Evolutionary conservation across 306 rosid genomes (phyloP).

Genomic region (Cucurbita moschata): DNA sequence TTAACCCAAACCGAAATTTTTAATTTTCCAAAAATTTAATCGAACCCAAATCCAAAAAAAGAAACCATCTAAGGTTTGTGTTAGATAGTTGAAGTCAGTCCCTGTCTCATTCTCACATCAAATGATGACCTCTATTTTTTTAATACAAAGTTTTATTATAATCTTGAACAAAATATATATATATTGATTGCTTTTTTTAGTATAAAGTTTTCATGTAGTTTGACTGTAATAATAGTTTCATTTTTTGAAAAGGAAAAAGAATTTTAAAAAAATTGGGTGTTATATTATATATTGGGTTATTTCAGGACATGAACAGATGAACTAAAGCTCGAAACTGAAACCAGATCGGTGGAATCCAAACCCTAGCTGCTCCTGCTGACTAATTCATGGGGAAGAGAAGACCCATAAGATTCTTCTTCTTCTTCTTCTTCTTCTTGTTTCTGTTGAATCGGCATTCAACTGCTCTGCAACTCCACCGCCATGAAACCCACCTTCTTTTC

Average conservation of each 20-base stretch:
- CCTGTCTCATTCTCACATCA: no score
- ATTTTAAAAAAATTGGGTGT: neutral
- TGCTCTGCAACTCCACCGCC: slow-evolving; percentile 17
- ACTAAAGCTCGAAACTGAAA: neutral
- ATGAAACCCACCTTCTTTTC: slow-evolving; percentile 40
- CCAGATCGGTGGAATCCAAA: neutral
- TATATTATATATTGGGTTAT: neutral
- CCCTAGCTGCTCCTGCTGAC: neutral
- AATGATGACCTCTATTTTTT: no score
- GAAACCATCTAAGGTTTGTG: no score
- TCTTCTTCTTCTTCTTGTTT: slow-evolving; percentile 21
- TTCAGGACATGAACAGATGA: neutral
- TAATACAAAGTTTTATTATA: no score
- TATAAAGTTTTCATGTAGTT: no score
- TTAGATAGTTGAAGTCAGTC: no score
- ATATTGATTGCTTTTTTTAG: no score
- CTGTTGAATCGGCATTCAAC: slow-evolving; percentile 10
- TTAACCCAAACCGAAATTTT: no score
- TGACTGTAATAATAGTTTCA: no score
- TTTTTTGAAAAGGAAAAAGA: neutral
- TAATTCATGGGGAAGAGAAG: slow-evolving; percentile 34
- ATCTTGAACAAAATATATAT: no score
- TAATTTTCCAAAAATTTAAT: no score
- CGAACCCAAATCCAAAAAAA: no score
- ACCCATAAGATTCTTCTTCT: slow-evolving; percentile 13